Conservation (phyloP, 2,329 filamentous ascomycete genomes). For the Penicillium aurantiogriseum region DNA sequence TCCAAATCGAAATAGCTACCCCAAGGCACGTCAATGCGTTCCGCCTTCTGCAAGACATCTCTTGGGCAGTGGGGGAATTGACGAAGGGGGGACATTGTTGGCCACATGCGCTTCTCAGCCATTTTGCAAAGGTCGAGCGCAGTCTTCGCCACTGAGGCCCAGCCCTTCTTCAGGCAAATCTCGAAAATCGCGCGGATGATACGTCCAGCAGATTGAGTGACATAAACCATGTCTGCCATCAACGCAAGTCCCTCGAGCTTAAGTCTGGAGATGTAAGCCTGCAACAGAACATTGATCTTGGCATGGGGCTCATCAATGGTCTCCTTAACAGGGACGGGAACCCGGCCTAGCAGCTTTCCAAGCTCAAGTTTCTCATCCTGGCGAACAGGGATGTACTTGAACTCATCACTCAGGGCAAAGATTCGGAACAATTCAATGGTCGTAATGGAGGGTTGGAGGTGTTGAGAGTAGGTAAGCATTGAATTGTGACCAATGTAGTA, state of each 20-base stretch:
- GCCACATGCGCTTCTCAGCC: conserved; percentile 99
- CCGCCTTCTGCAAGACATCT: conserved; percentile 87
- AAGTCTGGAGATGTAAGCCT: conserved; percentile 93
- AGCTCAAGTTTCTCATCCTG: conserved; percentile 97
- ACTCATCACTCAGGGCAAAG: conserved; percentile 93
- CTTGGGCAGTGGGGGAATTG: conserved; percentile 81
- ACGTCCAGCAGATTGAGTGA: conserved; percentile 95
- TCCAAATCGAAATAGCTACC: conserved; percentile 93
- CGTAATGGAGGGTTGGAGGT: conserved; percentile 88
- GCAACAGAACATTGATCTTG: conserved; percentile 96
- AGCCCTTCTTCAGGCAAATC: conserved; percentile 95
- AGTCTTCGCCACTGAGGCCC: conserved; percentile 88
- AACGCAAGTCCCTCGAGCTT: conserved; percentile 90
- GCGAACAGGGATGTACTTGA: conserved; percentile 97
- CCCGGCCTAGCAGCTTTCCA: conserved; percentile 81
- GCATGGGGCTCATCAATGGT: conserved; percentile 94
- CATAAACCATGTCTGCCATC: conserved; percentile 98
- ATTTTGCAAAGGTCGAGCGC: conserved; percentile 96
- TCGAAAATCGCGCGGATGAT: conserved; percentile 95
- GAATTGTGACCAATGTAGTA: conserved; percentile 97
- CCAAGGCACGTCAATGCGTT: conserved; percentile 94
- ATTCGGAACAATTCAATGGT: conserved; percentile 96
- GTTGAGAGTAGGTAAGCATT: conserved; percentile 95
- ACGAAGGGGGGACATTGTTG: conserved; percentile 91
- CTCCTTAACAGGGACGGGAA: conserved; percentile 96